A percentile compares a stretch with the other conserved stretches of the same genome.
phyloP scores from a whole-genome alignment of 2,329 filamentous ascomycete species.

The Trichophyton rubrum region DNA sequence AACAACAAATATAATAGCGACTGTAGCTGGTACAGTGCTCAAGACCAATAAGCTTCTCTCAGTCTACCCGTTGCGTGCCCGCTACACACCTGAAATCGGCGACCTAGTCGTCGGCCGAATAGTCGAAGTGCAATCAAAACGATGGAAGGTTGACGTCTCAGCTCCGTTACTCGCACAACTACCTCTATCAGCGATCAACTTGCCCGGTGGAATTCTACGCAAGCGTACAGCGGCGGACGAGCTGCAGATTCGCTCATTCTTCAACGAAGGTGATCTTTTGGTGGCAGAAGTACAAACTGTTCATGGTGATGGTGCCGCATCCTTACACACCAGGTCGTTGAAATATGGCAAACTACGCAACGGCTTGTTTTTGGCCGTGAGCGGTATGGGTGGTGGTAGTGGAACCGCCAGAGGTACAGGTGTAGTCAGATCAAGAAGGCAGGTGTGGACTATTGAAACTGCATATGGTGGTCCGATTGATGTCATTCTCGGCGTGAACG shows the following conservation, averaged over 20 bases:
- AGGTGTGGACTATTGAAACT: slow-evolving; percentile 65
- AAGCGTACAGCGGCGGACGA: slow-evolving; percentile 92
- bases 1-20: slow-evolving; percentile 62
- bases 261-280: slow-evolving; percentile 84
- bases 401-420: slow-evolving; percentile 62
- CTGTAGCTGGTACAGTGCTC: slow-evolving; percentile 77
- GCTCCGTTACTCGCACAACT: slow-evolving; percentile 74
- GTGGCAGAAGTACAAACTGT: slow-evolving; percentile 91
- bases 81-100: slow-evolving; percentile 91
- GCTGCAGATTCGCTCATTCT: slow-evolving; percentile 93
- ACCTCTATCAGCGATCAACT: slow-evolving; percentile 79
- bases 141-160: slow-evolving; percentile 92
- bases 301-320: slow-evolving; percentile 72
- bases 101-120: slow-evolving; percentile 91
- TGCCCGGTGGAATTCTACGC: slow-evolving; percentile 83
- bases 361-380: slow-evolving; percentile 73
- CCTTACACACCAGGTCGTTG: slow-evolving; percentile 76
- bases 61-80: slow-evolving; percentile 75
- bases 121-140: slow-evolving; percentile 79
- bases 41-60: slow-evolving; percentile 96
- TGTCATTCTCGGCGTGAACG: slow-evolving; percentile 85
- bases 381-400: slow-evolving; percentile 61
- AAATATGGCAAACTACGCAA: slow-evolving; percentile 95
- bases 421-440: slow-evolving; percentile 69
- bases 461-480: slow-evolving; percentile 51